Evolutionary conservation across 2,329 filamentous ascomycete species (phyloP), one percentile per base, ranked within the genome.

Genomic region (Trichoderma koningii): DNA sequence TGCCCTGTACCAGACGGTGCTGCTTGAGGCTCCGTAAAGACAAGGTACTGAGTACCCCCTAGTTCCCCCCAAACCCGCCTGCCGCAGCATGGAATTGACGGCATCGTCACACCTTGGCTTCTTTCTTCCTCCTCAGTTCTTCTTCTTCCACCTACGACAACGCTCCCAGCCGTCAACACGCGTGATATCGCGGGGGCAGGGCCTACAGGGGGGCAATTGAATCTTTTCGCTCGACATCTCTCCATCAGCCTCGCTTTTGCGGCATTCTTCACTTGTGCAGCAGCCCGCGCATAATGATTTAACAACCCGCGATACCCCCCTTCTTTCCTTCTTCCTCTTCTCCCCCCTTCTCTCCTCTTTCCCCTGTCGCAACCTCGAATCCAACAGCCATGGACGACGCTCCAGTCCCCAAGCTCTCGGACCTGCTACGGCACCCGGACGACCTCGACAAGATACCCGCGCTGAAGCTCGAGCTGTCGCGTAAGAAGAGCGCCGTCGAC

Each of bases 371-470:
- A 34, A 30, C 48, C 55, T 55, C 23, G 28, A 52, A 2, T n/a
- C 26, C 23, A 41, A 30, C 59, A 69, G 70, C 67, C 59, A 79
- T 79, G 77, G 77, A 79, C 70, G 89, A 86, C 81, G 85, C 88
- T 71, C 85, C 86, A 66, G 85, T 86, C 53, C 87, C 91, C 76
- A 93, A 93, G 82, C 88, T 99, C 76, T 87, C 93, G 70, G 94
- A 98, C 82, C 87, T 98, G 68, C 88, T 99, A 70, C 92, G 93
- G 73, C 93, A 97, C 75, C 92, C 95, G 3, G 95, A 99, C 76
- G 95, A 99, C 79, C 88, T 99, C 70, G 95, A 99, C 81, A 98
- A 97, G 83, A 94, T 99, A 73, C 83, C 89, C 60, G 88, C 88
- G 53, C 84, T 99, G 74, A 97, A 96, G 80, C 86, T 90, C 70